Evolutionary conservation across 192 early-diverging fungal species (phyloP).

Genomic region (Anaeromyces robustus): DNA sequence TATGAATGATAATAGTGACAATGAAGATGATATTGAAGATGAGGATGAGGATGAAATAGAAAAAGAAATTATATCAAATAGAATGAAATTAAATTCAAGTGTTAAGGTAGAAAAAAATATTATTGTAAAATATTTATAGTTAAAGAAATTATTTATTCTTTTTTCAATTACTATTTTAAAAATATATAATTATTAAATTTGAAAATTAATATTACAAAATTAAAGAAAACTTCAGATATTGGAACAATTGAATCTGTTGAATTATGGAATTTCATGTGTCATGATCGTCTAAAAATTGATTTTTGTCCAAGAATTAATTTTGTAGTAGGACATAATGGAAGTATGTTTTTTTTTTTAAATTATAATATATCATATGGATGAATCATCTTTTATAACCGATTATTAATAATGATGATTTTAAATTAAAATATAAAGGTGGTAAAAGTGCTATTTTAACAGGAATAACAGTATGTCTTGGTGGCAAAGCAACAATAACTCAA

Average conservation of each 20-base stretch:
- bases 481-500: slow-evolving; percentile 73
- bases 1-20: background rate
- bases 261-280: slow-evolving; percentile 91
- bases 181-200: too few relatives aligned
- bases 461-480: slow-evolving; percentile 81
- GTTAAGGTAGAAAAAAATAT: background rate
- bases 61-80: background rate
- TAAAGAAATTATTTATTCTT: too few relatives aligned
- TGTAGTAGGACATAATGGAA: slow-evolving; percentile 92
- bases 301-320: slow-evolving; percentile 88
- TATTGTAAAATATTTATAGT: too few relatives aligned
- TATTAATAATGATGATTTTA: too few relatives aligned
- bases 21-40: background rate
- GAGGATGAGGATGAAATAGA: background rate
- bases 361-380: too few relatives aligned
- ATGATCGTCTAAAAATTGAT: slow-evolving; percentile 56
- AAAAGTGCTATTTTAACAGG: slow-evolving; percentile 91
- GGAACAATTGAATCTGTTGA: slow-evolving; percentile 72
- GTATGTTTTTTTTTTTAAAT: slow-evolving; percentile 21
- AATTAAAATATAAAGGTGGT: slow-evolving; percentile 43
- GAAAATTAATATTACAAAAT: too few relatives aligned
- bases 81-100: background rate
- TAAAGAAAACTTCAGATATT: background rate
- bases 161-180: too few relatives aligned
- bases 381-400: too few relatives aligned